Evolutionary conservation across 345 rosid species (phyloP), one percentile per base, ranked within the genome.

Genomic region (Rubroshorea leprosula): DNA sequence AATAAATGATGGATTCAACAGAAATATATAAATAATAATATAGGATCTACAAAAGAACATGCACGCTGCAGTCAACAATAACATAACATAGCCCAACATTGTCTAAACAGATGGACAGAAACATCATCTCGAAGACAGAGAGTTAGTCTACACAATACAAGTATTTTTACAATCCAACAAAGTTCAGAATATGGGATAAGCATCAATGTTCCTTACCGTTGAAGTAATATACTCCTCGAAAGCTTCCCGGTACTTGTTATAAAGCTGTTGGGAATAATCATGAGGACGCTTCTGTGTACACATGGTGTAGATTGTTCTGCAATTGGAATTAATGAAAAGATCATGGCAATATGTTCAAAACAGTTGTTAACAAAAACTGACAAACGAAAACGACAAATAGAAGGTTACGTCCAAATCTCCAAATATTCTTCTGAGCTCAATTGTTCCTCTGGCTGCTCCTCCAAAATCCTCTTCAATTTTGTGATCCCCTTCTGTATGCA

Each of bases 221-320:
- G 91, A 77, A 63, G 19, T 62, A 45, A 89, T 84, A 23, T 92
- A 86, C 17, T 77, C 91, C 57, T 81, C 74, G 65, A 92, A 80
- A 4, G 89, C 74, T 73, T 80, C 89, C 56, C 60, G 68, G 65
- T 83, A 92, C 75, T 89, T 85, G 60, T 83, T 86, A 68, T 92
- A 92, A 25, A 89, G 86, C 78, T 87, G 93, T 62, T 84, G 87
- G 11, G 97, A 86, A 58, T 84, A 92, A 63, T 92, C 86, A 64
- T 78, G 76, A 8, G 95, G 95, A 2, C 90, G 86, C 74, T 80
- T 89, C 73, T 89, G 96, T 2, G 90, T 83, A 57, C 98, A 92
- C 98, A 92, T 81, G 50, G 74, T 74, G 71, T 86, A 80, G 24
- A 84, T 81, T 1, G 89, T 89, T 29, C 97, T 92, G 83, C 0